Evolutionary conservation across 1,284 basidiomycete species (phyloP).

Genomic region (Ceratobasidium sp.): DNA sequence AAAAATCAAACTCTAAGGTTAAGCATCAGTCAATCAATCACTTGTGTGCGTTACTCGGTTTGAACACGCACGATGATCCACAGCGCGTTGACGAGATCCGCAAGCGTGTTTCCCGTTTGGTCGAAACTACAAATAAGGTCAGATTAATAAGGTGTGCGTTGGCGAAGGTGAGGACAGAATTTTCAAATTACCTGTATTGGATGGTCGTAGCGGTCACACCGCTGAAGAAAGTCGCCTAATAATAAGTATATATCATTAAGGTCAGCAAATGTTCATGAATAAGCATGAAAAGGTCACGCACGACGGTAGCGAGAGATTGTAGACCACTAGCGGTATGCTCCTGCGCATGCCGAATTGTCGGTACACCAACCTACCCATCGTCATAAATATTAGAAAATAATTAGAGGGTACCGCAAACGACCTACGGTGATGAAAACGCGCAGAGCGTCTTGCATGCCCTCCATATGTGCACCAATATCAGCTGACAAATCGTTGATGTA

Average conservation of each 20-base stretch:
- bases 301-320: constrained; percentile 74
- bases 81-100: constrained; percentile 69
- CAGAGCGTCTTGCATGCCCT: constrained; percentile 72
- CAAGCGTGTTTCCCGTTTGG: constrained; percentile 13
- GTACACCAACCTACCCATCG: constrained; percentile 65
- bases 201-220: constrained; percentile 67
- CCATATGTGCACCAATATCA: constrained; percentile 76
- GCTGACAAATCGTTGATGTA: constrained; percentile 76
- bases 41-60: background rate
- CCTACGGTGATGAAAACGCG: constrained; percentile 79
- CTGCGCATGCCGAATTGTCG: constrained; percentile 79
- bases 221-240: constrained; percentile 76
- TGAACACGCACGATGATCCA: constrained; percentile 67
- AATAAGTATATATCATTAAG: background rate
- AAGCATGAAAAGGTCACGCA: background rate
- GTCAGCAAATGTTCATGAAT: background rate
- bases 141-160: too few relatives aligned
- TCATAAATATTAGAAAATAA: background rate
- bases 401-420: constrained; percentile 49
- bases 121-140: constrained; percentile 15
- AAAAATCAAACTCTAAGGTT: constrained; percentile 65
- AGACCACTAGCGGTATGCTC: constrained; percentile 76
- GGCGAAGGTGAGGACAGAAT: too few relatives aligned
- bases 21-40: background rate
- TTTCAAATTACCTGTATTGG: constrained; percentile 6